These are phyloP conservation scores for Cladobotryum protrusum DNA, from an alignment of 2,329 filamentous ascomycete species.

Conservation along the genomic window DNA sequence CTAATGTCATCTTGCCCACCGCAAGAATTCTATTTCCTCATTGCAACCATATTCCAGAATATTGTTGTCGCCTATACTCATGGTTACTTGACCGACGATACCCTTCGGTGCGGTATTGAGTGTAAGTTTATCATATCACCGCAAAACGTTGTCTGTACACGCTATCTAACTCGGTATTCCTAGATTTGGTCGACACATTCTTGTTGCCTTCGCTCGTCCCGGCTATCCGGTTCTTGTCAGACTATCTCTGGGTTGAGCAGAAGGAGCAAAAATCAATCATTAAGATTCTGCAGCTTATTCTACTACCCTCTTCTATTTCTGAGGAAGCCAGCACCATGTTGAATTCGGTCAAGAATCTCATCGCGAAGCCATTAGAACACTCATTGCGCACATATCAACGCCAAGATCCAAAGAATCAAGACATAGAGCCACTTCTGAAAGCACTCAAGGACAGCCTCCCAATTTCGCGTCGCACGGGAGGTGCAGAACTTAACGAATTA, in stretches of 20 bases:
- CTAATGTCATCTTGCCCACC: constrained; percentile 76
- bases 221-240: constrained; percentile 64
- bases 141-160: background rate
- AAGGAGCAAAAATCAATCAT: constrained; percentile 63
- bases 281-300: constrained; percentile 64
- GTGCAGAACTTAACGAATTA: constrained; percentile 59
- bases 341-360: constrained; percentile 62
- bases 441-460: constrained; percentile 55
- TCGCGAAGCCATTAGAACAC: constrained; percentile 62
- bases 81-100: constrained; percentile 60
- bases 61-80: constrained; percentile 65
- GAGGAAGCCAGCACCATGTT: constrained; percentile 67
- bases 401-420: constrained; percentile 59
- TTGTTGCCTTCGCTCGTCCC: constrained; percentile 71
- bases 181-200: constrained; percentile 73
- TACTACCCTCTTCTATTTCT: constrained; percentile 64
- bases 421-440: constrained; percentile 63
- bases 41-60: constrained; percentile 71
- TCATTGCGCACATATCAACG: constrained; percentile 61
- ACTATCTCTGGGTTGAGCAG: constrained; percentile 62
- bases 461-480: constrained; percentile 54
- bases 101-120: constrained; percentile 68
- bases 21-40: constrained; percentile 73
- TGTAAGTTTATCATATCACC: constrained; percentile 42
- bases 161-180: background rate